Conservation (phyloP, 345 rosid species). For the Eucalyptus paniculata region DNA sequence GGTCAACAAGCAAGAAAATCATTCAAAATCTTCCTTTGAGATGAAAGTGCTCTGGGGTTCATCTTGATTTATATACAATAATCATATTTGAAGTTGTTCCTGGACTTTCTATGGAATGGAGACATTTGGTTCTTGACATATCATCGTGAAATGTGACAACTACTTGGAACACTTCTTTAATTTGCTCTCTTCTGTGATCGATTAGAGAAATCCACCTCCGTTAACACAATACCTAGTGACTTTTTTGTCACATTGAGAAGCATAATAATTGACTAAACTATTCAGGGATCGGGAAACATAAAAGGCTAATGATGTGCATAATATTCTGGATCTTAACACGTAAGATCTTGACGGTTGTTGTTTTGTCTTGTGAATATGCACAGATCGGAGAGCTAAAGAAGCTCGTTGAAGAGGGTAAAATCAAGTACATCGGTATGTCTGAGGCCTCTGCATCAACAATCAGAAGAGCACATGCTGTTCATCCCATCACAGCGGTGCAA, state of each 20-base stretch:
- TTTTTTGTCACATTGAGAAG: neutral
- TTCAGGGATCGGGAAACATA: neutral
- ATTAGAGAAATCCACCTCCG: no score
- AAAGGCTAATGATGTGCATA: neutral
- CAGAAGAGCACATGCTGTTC: constrained; percentile 78
- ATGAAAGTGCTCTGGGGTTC: neutral
- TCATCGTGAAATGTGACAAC: neutral
- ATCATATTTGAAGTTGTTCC: neutral
- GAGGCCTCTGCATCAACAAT: constrained; percentile 84
- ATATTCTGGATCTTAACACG: neutral
- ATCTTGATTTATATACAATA: neutral
- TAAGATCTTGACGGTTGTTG: neutral
- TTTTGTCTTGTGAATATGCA: neutral
- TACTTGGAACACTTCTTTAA: neutral
- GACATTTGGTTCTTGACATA: neutral
- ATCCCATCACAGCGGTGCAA: constrained; percentile 63
- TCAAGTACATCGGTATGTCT: constrained; percentile 60
- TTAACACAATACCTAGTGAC: neutral
- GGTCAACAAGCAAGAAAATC: neutral
- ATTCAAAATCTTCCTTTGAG: neutral
- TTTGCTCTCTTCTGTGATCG: neutral
- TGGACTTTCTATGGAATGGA: neutral
- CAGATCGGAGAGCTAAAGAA: constrained; percentile 58
- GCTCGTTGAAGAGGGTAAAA: constrained; percentile 63
- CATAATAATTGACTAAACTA: neutral